phyloP scores from a whole-genome alignment of 257 asterid species.

The Rauvolfia tetraphylla region DNA sequence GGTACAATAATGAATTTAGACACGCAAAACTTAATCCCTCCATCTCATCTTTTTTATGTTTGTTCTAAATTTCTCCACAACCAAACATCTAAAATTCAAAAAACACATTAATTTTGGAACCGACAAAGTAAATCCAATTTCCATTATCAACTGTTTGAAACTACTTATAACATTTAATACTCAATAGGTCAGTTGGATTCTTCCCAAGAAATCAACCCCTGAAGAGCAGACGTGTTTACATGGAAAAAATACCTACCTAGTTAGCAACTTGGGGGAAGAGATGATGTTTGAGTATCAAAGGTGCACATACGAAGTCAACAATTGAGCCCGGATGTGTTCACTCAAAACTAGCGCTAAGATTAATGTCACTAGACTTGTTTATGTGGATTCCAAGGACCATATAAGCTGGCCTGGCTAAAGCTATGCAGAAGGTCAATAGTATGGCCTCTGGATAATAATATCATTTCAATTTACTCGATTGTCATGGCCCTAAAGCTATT shows the following conservation, averaged over 20 bases:
- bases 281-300: neutral
- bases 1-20: too few species aligned
- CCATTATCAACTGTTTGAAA: neutral
- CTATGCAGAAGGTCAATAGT: conserved; percentile 32
- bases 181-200: neutral
- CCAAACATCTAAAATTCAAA: neutral
- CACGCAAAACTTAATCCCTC: too few species aligned
- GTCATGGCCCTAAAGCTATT: conserved; percentile 15
- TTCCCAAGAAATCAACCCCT: neutral
- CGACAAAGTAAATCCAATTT: neutral
- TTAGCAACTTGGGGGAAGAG: neutral
- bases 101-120: neutral
- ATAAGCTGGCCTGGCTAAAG: conserved; percentile 26
- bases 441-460: conserved; percentile 32
- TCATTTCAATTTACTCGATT: conserved; percentile 28
- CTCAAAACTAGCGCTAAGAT: neutral
- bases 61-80: too few species aligned
- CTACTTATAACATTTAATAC: neutral
- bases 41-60: too few species aligned
- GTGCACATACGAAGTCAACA: neutral
- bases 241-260: neutral
- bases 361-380: conserved; percentile 2
- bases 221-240: neutral
- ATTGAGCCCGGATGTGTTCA: neutral
- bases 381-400: conserved; percentile 17